Evolutionary conservation across 306 rosid genomes (phyloP), one percentile per base, ranked within the genome.

Genomic region (Ammopiptanthus mongolicus): DNA sequence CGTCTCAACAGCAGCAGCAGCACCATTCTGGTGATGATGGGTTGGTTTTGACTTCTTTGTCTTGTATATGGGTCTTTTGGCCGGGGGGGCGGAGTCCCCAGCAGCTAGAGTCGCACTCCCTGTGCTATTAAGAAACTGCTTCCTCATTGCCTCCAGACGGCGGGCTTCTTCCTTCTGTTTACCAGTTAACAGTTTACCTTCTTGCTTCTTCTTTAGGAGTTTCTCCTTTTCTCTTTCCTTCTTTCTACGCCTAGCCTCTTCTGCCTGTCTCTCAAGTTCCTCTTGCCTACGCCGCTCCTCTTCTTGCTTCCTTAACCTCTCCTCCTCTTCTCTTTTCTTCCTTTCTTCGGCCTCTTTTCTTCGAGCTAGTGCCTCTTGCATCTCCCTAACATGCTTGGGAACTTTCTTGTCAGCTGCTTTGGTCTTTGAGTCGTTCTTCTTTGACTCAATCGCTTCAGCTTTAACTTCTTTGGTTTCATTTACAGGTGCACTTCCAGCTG

Each of bases 371-470:
- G 93, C 93, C 83, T 95, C 99, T 84, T 89, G 97, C 96, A 92
- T 95, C 88, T 95, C 99, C 86, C 97, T 92, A 22, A 95, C 97
- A 87, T 95, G 99, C 85, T 95, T 95, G 52, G 99, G 99, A 69
- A 95, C 71, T 82, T 95, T 95, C 91, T 91, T 95, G 79, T 91
- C 98, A 3, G 76, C 83, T 18, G 83, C 89, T 88, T 91, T 95
- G 48, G 88, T 66, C 81, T 91, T 95, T 5, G 80, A 80, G 4
- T 88, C 92, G 46, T 80, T 93, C 85, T 91, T 93, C 81, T 91
- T 94, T 36, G 91, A 44, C 65, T 87, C 95, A 25, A 46, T 37
- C 1, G 17, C 14, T 61, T 89, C 98, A n/a, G 39, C 52, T 64
- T 87, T 81, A 22, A 39, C 74, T 71, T 87, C 90, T 29, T 37